Conservation (phyloP, 202 grass and related monocot genomes). For the Cymbopogon flexuosus region DNA sequence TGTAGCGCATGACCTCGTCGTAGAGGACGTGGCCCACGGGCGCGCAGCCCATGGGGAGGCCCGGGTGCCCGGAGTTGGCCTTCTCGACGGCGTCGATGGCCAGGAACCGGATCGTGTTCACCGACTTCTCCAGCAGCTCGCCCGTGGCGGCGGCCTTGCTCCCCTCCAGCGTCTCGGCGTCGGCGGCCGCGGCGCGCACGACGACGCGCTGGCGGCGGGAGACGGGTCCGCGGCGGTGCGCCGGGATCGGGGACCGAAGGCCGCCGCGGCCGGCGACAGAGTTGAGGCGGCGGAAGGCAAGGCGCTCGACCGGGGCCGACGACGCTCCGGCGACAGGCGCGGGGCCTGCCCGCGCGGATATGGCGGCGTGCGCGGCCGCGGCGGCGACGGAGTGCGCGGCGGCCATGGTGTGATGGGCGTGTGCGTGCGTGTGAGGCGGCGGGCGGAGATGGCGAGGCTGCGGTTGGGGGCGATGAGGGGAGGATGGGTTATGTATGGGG, state of each 20-base stretch:
- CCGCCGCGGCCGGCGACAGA: slow-evolving; percentile 41
- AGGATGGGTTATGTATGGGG: slow-evolving; percentile 20
- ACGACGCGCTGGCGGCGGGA: slow-evolving; percentile 6
- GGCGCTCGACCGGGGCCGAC: slow-evolving; percentile 14
- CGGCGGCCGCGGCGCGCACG: slow-evolving; percentile 46
- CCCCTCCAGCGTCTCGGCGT: slow-evolving; percentile 45
- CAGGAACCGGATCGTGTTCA: slow-evolving; percentile 86
- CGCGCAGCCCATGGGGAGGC: slow-evolving; percentile 79
- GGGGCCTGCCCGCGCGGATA: slow-evolving; percentile 33
- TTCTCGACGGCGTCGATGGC: slow-evolving; percentile 79
- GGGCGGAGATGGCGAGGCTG: slow-evolving; percentile 41
- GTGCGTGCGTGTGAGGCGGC: neutral
- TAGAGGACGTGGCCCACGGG: slow-evolving; percentile 74
- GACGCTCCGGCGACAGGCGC: neutral
- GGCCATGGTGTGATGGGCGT: slow-evolving; percentile 26
- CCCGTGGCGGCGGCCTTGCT: slow-evolving; percentile 37
- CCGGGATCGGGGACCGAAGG: slow-evolving; percentile 26
- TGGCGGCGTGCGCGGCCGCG: slow-evolving; percentile 38
- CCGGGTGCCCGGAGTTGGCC: slow-evolving; percentile 71
- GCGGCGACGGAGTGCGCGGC: slow-evolving; percentile 54
- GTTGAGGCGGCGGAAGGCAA: slow-evolving; percentile 44
- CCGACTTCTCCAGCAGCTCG: slow-evolving; percentile 70
- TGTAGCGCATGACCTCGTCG: slow-evolving; percentile 84
- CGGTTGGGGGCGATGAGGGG: neutral
- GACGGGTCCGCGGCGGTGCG: neutral